Conservation (phyloP, 257 asterid species). For the Solanum commersonii region DNA sequence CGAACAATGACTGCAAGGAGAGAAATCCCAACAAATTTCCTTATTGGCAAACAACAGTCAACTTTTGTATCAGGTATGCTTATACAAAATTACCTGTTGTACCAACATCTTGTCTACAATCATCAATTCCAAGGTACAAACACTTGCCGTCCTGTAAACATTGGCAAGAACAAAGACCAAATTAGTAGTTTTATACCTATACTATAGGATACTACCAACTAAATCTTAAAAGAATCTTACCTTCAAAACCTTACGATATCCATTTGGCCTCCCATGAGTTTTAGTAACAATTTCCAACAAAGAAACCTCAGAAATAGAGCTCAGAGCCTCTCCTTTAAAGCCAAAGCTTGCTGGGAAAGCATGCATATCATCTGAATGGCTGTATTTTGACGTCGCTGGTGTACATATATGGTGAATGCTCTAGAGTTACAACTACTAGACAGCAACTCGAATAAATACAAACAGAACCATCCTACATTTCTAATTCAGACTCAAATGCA, state of each 20-base stretch:
- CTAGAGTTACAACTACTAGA: not conserved
- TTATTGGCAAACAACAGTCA: not conserved
- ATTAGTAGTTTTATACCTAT: not conserved
- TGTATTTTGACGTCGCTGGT: slow-evolving; percentile 68
- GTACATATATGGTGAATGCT: not conserved
- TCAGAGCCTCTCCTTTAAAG: not conserved
- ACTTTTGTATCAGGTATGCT: not conserved
- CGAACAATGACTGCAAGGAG: slow-evolving; percentile 54
- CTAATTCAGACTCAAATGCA: not conserved
- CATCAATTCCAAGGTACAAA: slow-evolving; percentile 70
- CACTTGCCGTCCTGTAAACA: slow-evolving; percentile 54
- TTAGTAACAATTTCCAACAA: not conserved
- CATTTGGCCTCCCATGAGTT: not conserved
- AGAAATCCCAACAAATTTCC: not conserved
- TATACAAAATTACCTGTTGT: slow-evolving; percentile 53
- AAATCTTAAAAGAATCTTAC: slow-evolving; percentile 1
- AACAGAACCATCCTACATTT: not conserved
- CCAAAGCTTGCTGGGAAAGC: not conserved
- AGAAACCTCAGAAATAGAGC: not conserved
- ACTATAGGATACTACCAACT: not conserved
- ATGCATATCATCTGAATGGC: not conserved
- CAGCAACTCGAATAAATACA: not conserved
- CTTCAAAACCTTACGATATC: not conserved
- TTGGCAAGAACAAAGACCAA: slow-evolving; percentile 4
- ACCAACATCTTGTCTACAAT: slow-evolving; percentile 70